phyloP scores from a whole-genome alignment of 2,329 filamentous ascomycete species.

The Exophiala xenobiotica region DNA sequence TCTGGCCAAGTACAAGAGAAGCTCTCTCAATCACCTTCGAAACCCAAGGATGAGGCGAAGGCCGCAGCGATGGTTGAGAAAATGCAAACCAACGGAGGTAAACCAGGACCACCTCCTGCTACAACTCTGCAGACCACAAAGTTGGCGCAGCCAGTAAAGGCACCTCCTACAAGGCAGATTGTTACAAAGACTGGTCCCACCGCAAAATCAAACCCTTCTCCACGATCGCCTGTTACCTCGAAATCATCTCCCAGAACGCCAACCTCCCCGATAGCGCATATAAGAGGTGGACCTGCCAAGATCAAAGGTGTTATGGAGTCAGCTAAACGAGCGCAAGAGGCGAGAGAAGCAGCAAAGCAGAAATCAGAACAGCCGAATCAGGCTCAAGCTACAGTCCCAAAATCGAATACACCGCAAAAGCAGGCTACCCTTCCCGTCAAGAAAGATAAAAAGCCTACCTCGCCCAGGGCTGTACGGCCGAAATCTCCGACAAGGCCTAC shows the following conservation, averaged over 20 bases:
- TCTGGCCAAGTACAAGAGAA: slow-evolving; percentile 15
- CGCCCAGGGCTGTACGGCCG: slow-evolving; percentile 28
- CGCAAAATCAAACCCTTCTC: slow-evolving; percentile 11
- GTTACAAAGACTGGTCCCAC: not conserved
- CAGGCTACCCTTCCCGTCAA: slow-evolving; percentile 2
- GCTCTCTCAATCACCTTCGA: slow-evolving; percentile 11
- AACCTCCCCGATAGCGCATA: slow-evolving; percentile 18
- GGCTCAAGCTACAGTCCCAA: slow-evolving; percentile 16
- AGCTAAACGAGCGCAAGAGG: slow-evolving; percentile 32
- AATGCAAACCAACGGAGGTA: slow-evolving; percentile 14
- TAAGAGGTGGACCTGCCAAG: slow-evolving; percentile 31
- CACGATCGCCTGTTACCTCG: slow-evolving; percentile 18
- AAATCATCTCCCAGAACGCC: slow-evolving; percentile 23
- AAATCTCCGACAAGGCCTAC: slow-evolving; percentile 43
- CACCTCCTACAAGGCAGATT: slow-evolving; percentile 22
- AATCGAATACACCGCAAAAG: slow-evolving; percentile 11
- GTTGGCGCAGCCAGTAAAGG: slow-evolving; percentile 20
- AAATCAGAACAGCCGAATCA: slow-evolving; percentile 26
- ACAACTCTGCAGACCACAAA: slow-evolving; percentile 21
- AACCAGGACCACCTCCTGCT: slow-evolving; percentile 16
- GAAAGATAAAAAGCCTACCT: slow-evolving; percentile 23
- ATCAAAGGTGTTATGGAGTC: slow-evolving; percentile 34
- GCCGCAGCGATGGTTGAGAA: slow-evolving; percentile 20
- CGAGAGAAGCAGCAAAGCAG: slow-evolving; percentile 22
- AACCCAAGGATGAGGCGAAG: slow-evolving; percentile 17